Base-by-base conservation (phyloP, 768 basidiomycete species). In the Leccinum rimulosum region DNA sequence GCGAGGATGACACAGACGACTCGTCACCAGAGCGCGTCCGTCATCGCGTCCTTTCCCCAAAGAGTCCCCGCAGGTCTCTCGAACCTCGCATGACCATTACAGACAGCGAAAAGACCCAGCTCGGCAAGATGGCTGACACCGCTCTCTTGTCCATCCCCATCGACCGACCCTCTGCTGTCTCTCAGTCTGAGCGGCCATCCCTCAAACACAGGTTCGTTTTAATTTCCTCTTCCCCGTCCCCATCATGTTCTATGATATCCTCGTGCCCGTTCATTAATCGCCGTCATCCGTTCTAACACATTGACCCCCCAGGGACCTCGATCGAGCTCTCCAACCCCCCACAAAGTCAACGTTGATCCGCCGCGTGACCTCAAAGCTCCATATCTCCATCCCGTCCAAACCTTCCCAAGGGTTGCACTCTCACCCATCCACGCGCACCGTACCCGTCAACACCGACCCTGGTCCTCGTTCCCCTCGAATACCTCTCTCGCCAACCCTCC, bases 1-100 rank as follows among this genome's bases (percentile, higher is more conserved):
- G 33, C n/a, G 67, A 73, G 52, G 56, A 66, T 1, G 70, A 70
- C 62, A 73, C 54, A 12, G 73, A 73, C 19, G 57, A 52, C 10
- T 65, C 61, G 12, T 65, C 70, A 0, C 68, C 64, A 0, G 62
- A 70, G 25, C 55, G 47, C 33, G 52, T 28, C 45, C 52, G 9
- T 49, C 9, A 60, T 7, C 31, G 31, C 31, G 8, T 72, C 33
- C 2, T 28, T 36, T 2, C 36, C 22, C 22, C 22, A 22, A 22
- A 22, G 22, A 22, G 22, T 11, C 31, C 12, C 3, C 56, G 36
- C 48, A 65, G 22, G 59, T 51, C 51, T 1, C 12, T 28, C 1
- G 65, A 62, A 7, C 60, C 14, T 57, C 33, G 49, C 43, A 17
- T 54, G 17, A 19, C 14, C 22, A 22, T 22, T 1, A 22, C 22